Evolutionary conservation across 1,284 basidiomycete species (phyloP).

Genomic region (Coniferiporia weirii): DNA sequence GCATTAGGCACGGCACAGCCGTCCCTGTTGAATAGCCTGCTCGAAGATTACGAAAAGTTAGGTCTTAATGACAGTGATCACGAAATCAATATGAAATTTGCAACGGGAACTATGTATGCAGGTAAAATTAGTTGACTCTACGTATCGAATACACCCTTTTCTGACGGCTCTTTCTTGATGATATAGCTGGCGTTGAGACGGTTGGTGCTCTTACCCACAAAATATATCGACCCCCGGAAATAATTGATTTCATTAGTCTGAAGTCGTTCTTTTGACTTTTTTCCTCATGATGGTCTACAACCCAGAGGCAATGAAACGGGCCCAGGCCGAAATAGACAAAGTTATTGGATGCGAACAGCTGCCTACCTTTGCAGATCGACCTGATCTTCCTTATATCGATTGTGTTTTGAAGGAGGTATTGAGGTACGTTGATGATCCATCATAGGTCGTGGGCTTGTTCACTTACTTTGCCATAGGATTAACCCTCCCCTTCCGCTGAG

Average conservation of each 20-base stretch:
- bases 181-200: conserved; percentile 11
- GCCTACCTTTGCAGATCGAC: conserved; percentile 7
- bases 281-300: conserved; percentile 16
- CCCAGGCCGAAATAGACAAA: conserved; percentile 16
- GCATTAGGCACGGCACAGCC: neutral
- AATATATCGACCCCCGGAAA: neutral
- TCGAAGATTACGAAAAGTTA: neutral
- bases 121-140: neutral
- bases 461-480: neutral
- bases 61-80: neutral
- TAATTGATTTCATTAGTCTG: conserved; percentile 1
- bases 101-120: neutral
- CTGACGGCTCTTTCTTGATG: neutral
- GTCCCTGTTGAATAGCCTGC: neutral
- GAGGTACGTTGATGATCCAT: neutral
- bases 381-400: conserved; percentile 15
- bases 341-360: conserved; percentile 3
- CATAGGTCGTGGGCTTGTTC: neutral
- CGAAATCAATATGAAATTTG: conserved; percentile 2
- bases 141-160: neutral
- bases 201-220: neutral
- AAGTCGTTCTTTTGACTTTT: conserved; percentile 4
- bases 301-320: conserved; percentile 14
- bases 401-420: conserved; percentile 11
- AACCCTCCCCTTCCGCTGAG: conserved; percentile 3